Base-by-base conservation (phyloP, 768 basidiomycete genomes). In the Collybia nuda region DNA sequence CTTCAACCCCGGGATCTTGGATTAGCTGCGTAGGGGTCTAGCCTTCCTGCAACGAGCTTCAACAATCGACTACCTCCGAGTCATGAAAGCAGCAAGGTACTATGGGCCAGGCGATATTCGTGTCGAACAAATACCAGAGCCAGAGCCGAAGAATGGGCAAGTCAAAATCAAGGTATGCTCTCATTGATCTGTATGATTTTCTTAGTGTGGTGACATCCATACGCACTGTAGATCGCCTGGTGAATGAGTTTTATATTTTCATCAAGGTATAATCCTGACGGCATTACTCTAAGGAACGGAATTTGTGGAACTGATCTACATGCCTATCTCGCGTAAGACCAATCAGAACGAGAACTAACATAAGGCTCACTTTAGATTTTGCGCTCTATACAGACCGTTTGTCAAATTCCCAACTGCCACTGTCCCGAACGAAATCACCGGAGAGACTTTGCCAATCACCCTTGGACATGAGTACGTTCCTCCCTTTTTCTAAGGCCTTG, bases 31-130 rank as follows among this genome's bases (percentile, higher is more conserved):
- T n/a, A n/a, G n/a, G n/a, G n/a, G n/a, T n/a, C n/a, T n/a, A n/a
- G n/a, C n/a, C n/a, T n/a, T n/a, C n/a, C n/a, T n/a, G n/a, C n/a
- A n/a, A n/a, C n/a, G n/a, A n/a, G n/a, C n/a, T n/a, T 26, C 24
- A 7, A 26, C 24, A 26, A 26, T 3, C 24, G 4, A 7, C 3
- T 26, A 26, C 24, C 24, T 3, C 24, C 24, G 24, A 7, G n/a
- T n/a, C 26, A 77, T 77, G 76, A 75, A 68, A 38, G 75, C 75
- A 17, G 71, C 70, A 24, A 68, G 70, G 28, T 76, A 69, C 51
- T 72, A 77, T 52, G 77, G 69, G 2, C 67, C 70, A 19, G 63
- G 66, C 8, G 68, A 74, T 45, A 59, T 79, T 18, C 64, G 69
- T 19, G 60, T 79, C 37, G 76, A 77, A 38, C 56, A 72, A 17